Evolutionary conservation across 129 eudicot species (phyloP).

Genomic region (Centaurea solstitialis): DNA sequence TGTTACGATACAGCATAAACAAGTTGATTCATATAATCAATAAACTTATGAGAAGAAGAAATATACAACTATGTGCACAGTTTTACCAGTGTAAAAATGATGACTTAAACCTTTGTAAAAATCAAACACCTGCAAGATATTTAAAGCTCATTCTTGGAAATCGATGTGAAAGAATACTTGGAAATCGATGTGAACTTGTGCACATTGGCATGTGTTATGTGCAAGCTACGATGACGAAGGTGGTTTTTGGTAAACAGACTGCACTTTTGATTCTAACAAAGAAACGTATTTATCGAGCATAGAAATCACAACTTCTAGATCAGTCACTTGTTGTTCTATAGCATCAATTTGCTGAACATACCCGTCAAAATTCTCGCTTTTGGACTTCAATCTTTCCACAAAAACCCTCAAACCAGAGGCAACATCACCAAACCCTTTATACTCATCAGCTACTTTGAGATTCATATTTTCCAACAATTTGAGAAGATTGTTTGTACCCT

Average conservation of each 20-base stretch:
- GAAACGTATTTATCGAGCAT: constrained; percentile 87
- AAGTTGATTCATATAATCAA: background rate
- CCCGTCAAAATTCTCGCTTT: constrained; percentile 70
- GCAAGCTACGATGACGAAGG: constrained; percentile 40
- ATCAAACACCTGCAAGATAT: background rate
- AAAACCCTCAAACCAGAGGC: constrained; percentile 89
- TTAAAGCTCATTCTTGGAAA: background rate
- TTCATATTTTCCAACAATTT: constrained; percentile 91
- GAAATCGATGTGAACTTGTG: background rate
- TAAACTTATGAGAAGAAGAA: background rate
- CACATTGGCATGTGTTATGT: background rate
- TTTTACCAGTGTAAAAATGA: background rate
- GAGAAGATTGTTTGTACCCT: constrained; percentile 82
- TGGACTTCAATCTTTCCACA: constrained; percentile 80
- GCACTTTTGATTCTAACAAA: constrained; percentile 69
- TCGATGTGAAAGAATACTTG: background rate
- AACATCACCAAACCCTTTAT: constrained; percentile 84
- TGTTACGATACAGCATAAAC: background rate
- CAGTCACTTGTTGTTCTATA: constrained; percentile 82
- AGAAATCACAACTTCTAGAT: constrained; percentile 84
- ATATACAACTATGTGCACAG: background rate
- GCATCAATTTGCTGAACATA: constrained; percentile 75
- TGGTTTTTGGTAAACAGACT: constrained; percentile 60
- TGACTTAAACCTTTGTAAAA: background rate
- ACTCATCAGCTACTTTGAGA: constrained; percentile 84